Evolutionary conservation across 768 basidiomycete genomes (phyloP).

Genomic region (Cystoderma amianthinum): DNA sequence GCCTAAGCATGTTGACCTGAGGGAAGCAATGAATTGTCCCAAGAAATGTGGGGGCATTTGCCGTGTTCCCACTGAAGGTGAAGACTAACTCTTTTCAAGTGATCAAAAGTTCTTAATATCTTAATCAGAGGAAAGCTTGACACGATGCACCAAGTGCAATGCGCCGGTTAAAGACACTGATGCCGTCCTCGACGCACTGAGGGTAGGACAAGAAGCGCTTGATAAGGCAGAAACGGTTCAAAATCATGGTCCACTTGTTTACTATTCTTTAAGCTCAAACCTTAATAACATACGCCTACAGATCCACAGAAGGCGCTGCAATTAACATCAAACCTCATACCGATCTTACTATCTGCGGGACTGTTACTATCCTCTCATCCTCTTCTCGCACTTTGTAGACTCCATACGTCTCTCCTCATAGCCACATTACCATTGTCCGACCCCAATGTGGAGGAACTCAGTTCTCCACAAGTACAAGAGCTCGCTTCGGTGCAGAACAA

Average conservation of each 20-base stretch:
- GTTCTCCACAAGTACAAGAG: conserved; percentile 15
- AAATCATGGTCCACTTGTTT: conserved; percentile 36
- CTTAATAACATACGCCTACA: conserved; percentile 18
- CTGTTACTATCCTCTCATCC: conserved; percentile 70
- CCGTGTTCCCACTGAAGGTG: conserved; percentile 56
- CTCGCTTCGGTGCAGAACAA: neutral
- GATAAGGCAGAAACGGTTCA: conserved; percentile 66
- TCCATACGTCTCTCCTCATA: conserved; percentile 65
- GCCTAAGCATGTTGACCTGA: conserved; percentile 40
- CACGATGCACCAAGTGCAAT: conserved; percentile 51
- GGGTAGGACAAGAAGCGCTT: conserved; percentile 68
- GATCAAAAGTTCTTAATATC: neutral
- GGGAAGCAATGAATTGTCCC: conserved; percentile 66
- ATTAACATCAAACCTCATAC: conserved; percentile 59
- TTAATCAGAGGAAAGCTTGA: conserved; percentile 34
- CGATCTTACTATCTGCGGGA: conserved; percentile 51
- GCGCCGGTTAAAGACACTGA: conserved; percentile 39
- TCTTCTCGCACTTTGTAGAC: conserved; percentile 65
- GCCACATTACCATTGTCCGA: conserved; percentile 18
- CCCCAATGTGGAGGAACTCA: conserved; percentile 14
- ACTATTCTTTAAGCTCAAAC: neutral
- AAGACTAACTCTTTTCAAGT: conserved; percentile 3
- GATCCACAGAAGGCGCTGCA: conserved; percentile 53
- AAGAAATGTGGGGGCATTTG: conserved; percentile 62
- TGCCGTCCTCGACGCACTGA: conserved; percentile 53